These are phyloP conservation scores for Ceratocystis alfenasii DNA, from an alignment of 2,329 filamentous ascomycete genomes.

Conservation along the genomic window DNA sequence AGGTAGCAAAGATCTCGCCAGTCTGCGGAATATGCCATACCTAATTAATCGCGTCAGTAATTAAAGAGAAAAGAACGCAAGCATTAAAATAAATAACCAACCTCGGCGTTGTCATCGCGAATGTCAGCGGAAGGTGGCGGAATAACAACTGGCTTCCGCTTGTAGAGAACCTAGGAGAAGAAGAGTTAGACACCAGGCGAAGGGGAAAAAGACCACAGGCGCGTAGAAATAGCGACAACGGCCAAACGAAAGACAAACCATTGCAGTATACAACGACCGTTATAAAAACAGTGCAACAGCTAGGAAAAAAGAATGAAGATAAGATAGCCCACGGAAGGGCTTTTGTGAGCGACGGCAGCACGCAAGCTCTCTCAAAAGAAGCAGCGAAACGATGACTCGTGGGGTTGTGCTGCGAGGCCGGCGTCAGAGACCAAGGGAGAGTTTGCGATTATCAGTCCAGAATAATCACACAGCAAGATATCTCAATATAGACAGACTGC, in stretches of 20 bases:
- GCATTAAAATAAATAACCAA: constrained; percentile 33
- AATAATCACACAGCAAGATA: constrained; percentile 1
- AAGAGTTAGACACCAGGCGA: neutral
- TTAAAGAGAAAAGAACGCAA: constrained; percentile 12
- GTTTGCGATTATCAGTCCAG: neutral
- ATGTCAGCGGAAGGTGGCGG: constrained; percentile 53
- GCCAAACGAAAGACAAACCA: constrained; percentile 2
- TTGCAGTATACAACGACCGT: neutral
- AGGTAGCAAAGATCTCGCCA: constrained; percentile 76
- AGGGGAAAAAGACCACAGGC: neutral
- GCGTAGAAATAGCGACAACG: neutral
- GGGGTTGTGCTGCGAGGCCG: neutral
- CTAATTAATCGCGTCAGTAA: constrained; percentile 35
- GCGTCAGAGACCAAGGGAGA: neutral
- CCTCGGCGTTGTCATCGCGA: constrained; percentile 73
- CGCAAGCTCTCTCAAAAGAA: neutral
- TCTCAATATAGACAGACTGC: neutral
- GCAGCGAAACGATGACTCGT: neutral
- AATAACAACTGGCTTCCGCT: constrained; percentile 86
- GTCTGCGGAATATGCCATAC: constrained; percentile 88
- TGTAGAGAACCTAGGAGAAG: constrained; percentile 68
- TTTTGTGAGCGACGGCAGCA: neutral
- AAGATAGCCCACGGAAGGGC: neutral
- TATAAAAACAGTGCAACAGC: neutral
- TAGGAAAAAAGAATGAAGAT: neutral